A percentile compares a stretch with the other conserved stretches of the same genome.
These are phyloP conservation scores for Colletotrichum spinosum DNA, from an alignment of 2,329 filamentous ascomycete genomes.

Conservation along the genomic window DNA sequence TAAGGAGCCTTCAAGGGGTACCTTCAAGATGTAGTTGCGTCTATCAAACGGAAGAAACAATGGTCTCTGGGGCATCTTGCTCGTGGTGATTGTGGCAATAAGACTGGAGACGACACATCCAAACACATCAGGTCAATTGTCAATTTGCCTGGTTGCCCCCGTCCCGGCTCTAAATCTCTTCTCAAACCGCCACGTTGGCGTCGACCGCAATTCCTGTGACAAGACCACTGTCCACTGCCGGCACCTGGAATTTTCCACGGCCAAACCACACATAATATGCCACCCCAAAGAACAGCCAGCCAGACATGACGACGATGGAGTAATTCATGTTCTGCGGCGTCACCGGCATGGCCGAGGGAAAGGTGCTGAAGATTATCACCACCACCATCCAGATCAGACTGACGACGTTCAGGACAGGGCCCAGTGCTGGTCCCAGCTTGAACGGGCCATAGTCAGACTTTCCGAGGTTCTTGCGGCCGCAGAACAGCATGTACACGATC, in stretches of 20 bases:
- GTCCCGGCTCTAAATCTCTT: not conserved
- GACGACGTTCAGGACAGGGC: slow-evolving; percentile 52
- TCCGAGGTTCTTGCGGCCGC: slow-evolving; percentile 44
- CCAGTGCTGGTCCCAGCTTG: slow-evolving; percentile 47
- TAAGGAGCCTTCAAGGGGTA: no score
- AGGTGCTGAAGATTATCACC: slow-evolving; percentile 58
- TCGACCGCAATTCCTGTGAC: slow-evolving; percentile 29
- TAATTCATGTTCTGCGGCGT: slow-evolving; percentile 60
- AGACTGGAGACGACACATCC: no score
- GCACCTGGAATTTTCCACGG: slow-evolving; percentile 43
- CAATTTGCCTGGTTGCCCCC: not conserved
- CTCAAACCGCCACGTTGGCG: slow-evolving; percentile 7
- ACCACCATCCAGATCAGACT: slow-evolving; percentile 56
- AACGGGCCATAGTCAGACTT: slow-evolving; percentile 42
- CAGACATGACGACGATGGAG: slow-evolving; percentile 54
- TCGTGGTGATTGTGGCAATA: no score
- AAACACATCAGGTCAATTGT: no score
- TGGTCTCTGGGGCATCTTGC: no score
- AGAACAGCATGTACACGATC: slow-evolving; percentile 50
- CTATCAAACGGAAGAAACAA: no score
- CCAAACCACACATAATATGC: slow-evolving; percentile 47
- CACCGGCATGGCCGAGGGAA: slow-evolving; percentile 54
- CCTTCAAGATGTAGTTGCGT: no score
- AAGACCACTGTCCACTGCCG: slow-evolving; percentile 23
- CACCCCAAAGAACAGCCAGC: slow-evolving; percentile 50